Base-by-base conservation (phyloP, 2,329 filamentous ascomycete genomes). In the Trichoderma hamatum region DNA sequence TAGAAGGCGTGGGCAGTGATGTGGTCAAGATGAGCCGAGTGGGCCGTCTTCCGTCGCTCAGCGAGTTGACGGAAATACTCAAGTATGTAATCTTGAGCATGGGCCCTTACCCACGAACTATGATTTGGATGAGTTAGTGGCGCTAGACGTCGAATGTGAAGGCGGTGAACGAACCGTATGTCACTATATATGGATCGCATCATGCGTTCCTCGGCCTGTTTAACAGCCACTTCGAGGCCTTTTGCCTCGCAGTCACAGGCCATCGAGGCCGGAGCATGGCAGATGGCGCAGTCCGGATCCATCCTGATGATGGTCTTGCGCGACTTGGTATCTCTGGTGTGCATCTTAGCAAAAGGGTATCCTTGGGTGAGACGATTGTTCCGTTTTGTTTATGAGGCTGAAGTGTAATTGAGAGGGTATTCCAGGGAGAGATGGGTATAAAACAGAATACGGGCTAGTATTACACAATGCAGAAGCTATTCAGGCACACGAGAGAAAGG, bases 211-310 rank as follows among this genome's bases (percentile, higher is more conserved):
- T 91, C 89, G 69, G 89, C 88, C 76, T 90, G 87, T 71, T 84
- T 83, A 54, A 91, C 82, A 70, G 89, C 88, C 68, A 85, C 79
- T 72, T 90, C 88, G 34, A 91, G 83, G 32, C 88, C 86, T 74
- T 88, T 89, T 63, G 87, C 86, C 81, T 91, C 89, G 76, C 89
- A 91, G 72, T 89, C 87, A 78, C 89, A 91, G 71, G 81, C 83
- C 73, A 84, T 76, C 52, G 81, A 82, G 56, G 88, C 88, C 71
- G 89, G 87, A 71, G 84, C 83, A 75, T 83, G 83, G 78, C 89
- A 91, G 76, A 91, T 88, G 65, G 89, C 89, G 79, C 89, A 91
- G 79, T 90, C 87, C 54, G 89, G 89, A 75, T 91, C 89, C 87
- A 90, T 90, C 78, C 84, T 89, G 78, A 86, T 84, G 77, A 85